Conservation (phyloP, 306 rosid species). For the Luffa acutangula region DNA sequence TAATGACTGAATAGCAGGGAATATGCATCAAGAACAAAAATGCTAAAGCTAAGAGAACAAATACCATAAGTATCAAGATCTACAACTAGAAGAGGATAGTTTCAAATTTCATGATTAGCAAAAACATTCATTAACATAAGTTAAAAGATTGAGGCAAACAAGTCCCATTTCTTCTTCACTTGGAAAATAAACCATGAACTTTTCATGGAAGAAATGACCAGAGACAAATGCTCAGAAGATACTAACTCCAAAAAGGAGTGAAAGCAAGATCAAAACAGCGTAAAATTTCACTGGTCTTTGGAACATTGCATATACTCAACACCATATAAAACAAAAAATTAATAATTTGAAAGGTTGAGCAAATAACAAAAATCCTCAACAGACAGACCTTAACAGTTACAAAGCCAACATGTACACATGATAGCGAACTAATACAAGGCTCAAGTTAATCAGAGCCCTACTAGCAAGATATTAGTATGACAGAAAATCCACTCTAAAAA, state of each 20-base stretch:
- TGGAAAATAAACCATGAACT: background rate
- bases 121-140: background rate
- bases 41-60: background rate
- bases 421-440: background rate
- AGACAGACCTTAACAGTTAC: background rate
- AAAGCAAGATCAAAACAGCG: too few species aligned
- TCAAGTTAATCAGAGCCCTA: background rate
- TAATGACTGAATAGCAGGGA: background rate
- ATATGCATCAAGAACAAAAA: background rate
- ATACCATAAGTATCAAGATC: background rate
- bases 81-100: background rate
- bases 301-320: background rate
- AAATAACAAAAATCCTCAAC: background rate
- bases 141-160: background rate
- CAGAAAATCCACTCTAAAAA: background rate
- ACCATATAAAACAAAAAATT: background rate
- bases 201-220: too few species aligned
- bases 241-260: too few species aligned
- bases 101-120: background rate
- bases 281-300: background rate
- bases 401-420: background rate
- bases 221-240: too few species aligned
- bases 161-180: background rate
- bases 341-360: background rate
- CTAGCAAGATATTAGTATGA: background rate